Evolutionary conservation across 148 eudicot species (phyloP).

Genomic region (Euryodendron excelsum): DNA sequence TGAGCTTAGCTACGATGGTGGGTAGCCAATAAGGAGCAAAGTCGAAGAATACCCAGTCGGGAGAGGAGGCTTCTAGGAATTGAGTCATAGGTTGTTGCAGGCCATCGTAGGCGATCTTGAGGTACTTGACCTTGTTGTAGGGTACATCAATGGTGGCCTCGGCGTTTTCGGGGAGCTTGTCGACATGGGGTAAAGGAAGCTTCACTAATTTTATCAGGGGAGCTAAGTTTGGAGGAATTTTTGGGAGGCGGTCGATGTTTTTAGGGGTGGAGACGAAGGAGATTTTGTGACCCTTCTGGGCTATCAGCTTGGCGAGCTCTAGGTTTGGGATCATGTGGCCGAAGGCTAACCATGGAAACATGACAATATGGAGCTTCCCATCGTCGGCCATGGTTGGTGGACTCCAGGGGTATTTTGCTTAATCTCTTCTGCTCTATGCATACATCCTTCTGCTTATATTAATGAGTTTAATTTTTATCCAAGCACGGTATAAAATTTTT

Average conservation of each 20-base stretch:
- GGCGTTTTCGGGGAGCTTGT: constrained; percentile 1
- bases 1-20: background rate
- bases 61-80: background rate
- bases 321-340: constrained; percentile 30
- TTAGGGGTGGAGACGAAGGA: constrained; percentile 19
- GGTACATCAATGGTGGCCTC: constrained; percentile 12
- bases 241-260: constrained; percentile 29
- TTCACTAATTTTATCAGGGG: background rate
- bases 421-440: too few species aligned
- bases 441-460: too few species aligned
- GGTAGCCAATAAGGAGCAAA: constrained; percentile 4
- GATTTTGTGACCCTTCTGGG: constrained; percentile 18
- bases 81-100: constrained; percentile 9
- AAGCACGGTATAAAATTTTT: too few species aligned
- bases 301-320: constrained; percentile 21
- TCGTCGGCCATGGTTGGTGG: background rate
- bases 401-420: too few species aligned
- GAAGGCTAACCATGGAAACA: constrained; percentile 29
- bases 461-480: too few species aligned
- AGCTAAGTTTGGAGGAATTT: constrained; percentile 1
- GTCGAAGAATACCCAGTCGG: constrained; percentile 22
- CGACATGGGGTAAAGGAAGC: constrained; percentile 10
- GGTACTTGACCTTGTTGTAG: constrained; percentile 4
- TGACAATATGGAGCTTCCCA: constrained; percentile 5
- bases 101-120: constrained; percentile 16